Conservation (phyloP, 2,329 filamentous ascomycete genomes). For the Tothia fuscella region DNA sequence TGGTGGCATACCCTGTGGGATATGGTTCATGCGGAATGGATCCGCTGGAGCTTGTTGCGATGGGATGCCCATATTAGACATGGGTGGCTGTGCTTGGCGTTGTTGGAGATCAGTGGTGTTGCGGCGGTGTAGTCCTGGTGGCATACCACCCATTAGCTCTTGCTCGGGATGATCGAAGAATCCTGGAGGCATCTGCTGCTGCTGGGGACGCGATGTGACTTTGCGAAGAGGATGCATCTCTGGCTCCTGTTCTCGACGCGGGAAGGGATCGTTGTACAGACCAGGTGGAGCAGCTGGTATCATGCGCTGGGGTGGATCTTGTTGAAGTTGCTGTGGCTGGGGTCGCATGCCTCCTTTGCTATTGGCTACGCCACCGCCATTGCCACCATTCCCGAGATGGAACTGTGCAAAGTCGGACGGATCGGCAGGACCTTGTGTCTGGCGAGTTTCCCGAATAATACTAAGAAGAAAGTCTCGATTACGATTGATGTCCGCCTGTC, state of each 20-base stretch:
- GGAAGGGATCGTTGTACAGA: slow-evolving; percentile 1
- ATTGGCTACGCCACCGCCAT: neutral
- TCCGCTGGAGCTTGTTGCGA: slow-evolving; percentile 8
- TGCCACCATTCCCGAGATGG: too few species aligned
- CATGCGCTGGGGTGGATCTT: neutral
- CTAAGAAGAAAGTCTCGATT: slow-evolving; percentile 9
- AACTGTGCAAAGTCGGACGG: neutral
- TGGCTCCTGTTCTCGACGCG: slow-evolving; percentile 3
- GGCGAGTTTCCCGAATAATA: slow-evolving; percentile 5
- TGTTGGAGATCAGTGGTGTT: slow-evolving; percentile 6
- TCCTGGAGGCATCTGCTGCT: neutral
- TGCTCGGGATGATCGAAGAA: slow-evolving; percentile 8
- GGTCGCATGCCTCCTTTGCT: slow-evolving; percentile 1
- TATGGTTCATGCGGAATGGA: slow-evolving; percentile 8
- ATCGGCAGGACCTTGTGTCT: neutral
- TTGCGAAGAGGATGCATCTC: slow-evolving; percentile 8
- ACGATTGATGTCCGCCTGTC: neutral
- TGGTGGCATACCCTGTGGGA: neutral
- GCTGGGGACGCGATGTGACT: neutral
- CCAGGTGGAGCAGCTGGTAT: slow-evolving; percentile 10
- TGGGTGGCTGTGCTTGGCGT: neutral
- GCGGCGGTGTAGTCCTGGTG: slow-evolving; percentile 7
- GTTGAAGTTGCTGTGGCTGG: neutral
- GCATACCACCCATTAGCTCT: slow-evolving; percentile 1
- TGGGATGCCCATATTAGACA: slow-evolving; percentile 11